These are phyloP conservation scores for Phycomyces nitens DNA, from an alignment of 192 early-diverging fungal species.

Conservation along the genomic window DNA sequence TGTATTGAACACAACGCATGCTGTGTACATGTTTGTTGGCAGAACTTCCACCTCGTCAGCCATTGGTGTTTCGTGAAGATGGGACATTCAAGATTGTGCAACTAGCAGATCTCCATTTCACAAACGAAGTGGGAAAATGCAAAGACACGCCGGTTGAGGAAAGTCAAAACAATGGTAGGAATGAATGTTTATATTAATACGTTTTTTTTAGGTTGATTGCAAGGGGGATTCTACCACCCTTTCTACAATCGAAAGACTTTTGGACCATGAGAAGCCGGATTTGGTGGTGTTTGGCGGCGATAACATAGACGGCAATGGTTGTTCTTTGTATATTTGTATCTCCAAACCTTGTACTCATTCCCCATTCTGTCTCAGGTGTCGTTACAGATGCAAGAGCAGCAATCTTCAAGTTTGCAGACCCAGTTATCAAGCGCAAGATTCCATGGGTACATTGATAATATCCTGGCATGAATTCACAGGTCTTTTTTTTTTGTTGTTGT, in stretches of 20 bases:
- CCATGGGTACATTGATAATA: conserved; percentile 18
- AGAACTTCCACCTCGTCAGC: conserved; percentile 17
- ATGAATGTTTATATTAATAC: too few species aligned
- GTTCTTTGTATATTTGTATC: neutral
- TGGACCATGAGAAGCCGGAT: conserved; percentile 41
- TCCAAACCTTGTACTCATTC: too few species aligned
- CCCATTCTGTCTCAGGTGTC: neutral
- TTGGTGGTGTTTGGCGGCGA: conserved; percentile 46
- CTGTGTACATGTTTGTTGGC: neutral
- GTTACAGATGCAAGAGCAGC: conserved; percentile 28
- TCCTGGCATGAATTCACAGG: too few species aligned
- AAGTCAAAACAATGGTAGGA: neutral
- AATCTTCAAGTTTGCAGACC: conserved; percentile 20
- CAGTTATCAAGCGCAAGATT: conserved; percentile 19
- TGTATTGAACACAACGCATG: neutral
- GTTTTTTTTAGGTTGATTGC: conserved; percentile 32
- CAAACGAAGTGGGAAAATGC: conserved; percentile 40
- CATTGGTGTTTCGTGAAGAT: conserved; percentile 33
- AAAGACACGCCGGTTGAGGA: conserved; percentile 23
- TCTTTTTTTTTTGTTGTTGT: too few species aligned
- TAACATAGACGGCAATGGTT: conserved; percentile 37
- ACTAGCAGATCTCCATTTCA: conserved; percentile 45
- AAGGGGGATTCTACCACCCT: conserved; percentile 39
- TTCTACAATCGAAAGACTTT: conserved; percentile 35
- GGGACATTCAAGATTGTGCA: conserved; percentile 47